phyloP scores from a whole-genome alignment of 768 basidiomycete genomes.

The Tricholoma terreum region DNA sequence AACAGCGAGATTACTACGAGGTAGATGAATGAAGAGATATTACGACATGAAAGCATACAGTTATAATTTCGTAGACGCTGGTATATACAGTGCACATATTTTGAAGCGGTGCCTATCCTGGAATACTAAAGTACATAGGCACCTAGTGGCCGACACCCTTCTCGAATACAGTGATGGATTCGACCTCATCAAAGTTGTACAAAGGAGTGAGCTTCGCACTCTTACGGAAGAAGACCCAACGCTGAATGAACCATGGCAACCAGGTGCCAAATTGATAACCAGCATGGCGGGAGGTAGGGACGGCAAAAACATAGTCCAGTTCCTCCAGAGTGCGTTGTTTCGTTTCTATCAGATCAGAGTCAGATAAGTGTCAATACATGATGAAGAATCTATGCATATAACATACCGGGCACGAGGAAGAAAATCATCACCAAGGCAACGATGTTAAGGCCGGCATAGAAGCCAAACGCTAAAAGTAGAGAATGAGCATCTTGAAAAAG shows the following conservation, averaged over 20 bases:
- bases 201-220: conserved; percentile 38
- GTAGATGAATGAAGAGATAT: no score
- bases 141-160: conserved; percentile 35
- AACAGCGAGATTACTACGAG: no score
- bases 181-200: conserved; percentile 52
- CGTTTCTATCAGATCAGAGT: conserved; percentile 34
- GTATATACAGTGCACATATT: background rate
- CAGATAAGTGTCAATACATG: conserved; percentile 1
- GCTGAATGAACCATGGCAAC: conserved; percentile 51
- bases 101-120: background rate
- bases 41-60: no score
- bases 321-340: conserved; percentile 52
- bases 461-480: conserved; percentile 46
- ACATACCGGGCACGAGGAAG: conserved; percentile 50
- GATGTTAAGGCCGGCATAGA: conserved; percentile 53
- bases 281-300: conserved; percentile 43
- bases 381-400: background rate
- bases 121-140: background rate
- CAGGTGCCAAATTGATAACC: conserved; percentile 42
- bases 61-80: background rate
- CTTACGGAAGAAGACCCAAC: conserved; percentile 41
- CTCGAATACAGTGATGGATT: conserved; percentile 41
- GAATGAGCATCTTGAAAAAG: background rate
- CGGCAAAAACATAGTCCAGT: conserved; percentile 50
- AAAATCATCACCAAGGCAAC: conserved; percentile 54